Evolutionary conservation across 768 basidiomycete species (phyloP).

Genomic region (Infundibulicybe gibba): DNA sequence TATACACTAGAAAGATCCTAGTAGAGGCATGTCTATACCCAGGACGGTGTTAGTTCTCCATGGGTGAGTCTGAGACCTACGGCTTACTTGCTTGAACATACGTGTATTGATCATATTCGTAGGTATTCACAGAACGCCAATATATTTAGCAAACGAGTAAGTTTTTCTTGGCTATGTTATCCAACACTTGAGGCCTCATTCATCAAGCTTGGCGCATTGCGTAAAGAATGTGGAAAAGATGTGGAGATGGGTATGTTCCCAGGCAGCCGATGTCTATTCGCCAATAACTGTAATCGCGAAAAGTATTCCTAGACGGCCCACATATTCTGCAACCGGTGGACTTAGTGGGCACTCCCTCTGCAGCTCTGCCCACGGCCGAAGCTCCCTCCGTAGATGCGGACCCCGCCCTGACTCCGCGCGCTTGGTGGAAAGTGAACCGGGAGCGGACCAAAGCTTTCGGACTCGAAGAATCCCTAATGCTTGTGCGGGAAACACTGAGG

Average conservation of each 20-base stretch:
- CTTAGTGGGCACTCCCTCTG: constrained; percentile 27
- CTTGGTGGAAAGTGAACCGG: constrained; percentile 65
- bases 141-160: constrained; percentile 71
- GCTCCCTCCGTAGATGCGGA: constrained; percentile 37
- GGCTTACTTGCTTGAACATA: background rate
- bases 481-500: constrained; percentile 54
- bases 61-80: constrained; percentile 32
- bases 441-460: constrained; percentile 51
- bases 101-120: constrained; percentile 1
- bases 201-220: constrained; percentile 63
- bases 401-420: constrained; percentile 54
- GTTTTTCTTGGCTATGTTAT: constrained; percentile 10
- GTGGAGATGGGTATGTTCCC: constrained; percentile 56
- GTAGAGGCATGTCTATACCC: constrained; percentile 13
- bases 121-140: constrained; percentile 73
- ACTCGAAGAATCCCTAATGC: constrained; percentile 51
- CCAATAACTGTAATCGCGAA: background rate
- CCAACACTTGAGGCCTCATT: background rate
- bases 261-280: background rate
- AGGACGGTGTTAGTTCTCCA: constrained; percentile 36
- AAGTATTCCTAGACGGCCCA: constrained; percentile 77
- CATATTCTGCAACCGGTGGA: constrained; percentile 66
- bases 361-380: constrained; percentile 30
- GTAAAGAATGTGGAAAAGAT: constrained; percentile 63
- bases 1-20: too few species aligned